A percentile compares a stretch with the other conserved stretches of the same genome.
phyloP scores from a whole-genome alignment of 306 rosid species.

The Glycine tomentella region DNA sequence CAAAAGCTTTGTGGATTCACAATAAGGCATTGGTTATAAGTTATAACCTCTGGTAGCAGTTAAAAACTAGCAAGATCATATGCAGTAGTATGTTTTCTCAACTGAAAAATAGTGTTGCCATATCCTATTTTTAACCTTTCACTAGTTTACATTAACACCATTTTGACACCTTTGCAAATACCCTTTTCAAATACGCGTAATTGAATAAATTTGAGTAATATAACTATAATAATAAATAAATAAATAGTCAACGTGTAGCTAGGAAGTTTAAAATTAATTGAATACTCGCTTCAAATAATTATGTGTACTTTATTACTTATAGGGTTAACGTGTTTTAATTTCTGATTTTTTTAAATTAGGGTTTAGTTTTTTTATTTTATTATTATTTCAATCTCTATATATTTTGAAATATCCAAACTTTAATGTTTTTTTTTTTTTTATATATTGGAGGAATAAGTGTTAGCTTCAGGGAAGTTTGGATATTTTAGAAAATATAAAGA shows the following conservation, averaged over 20 bases:
- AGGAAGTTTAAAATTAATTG: not conserved
- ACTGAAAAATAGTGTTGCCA: not conserved
- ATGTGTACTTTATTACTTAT: no score
- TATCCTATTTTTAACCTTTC: slow-evolving; percentile 2
- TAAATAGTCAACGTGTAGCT: not conserved
- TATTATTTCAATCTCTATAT: no score
- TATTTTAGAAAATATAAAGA: no score
- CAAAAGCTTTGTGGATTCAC: not conserved
- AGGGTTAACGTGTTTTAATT: no score
- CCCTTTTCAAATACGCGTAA: not conserved
- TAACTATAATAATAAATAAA: not conserved
- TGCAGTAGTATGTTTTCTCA: not conserved
- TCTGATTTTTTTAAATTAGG: no score
- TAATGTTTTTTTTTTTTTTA: no score
- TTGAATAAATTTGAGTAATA: not conserved
- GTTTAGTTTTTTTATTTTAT: no score
- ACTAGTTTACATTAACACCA: not conserved
- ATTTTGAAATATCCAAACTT: no score
- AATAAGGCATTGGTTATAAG: not conserved
- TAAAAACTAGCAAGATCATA: not conserved
- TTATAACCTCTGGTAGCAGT: not conserved
- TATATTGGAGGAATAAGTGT: no score
- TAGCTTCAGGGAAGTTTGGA: no score
- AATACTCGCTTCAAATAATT: not conserved
- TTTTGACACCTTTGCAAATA: not conserved